Conservation (phyloP, 1,139 yeast species). For the Diutina mesorugosa region DNA sequence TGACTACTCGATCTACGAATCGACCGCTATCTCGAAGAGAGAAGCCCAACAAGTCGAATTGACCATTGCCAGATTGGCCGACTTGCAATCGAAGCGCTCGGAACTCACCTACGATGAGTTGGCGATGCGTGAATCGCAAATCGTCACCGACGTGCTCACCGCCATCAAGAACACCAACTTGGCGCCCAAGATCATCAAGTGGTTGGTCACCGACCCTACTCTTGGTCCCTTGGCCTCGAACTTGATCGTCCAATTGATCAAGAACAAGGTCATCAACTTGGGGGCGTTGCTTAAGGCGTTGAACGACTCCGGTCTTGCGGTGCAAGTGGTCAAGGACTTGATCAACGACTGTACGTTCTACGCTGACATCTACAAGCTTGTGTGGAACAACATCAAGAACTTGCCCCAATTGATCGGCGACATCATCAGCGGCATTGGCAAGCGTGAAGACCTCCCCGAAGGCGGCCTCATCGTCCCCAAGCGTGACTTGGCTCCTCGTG, state of each 20-base stretch:
- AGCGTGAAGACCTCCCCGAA: not conserved
- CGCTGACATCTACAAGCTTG: conserved; percentile 22
- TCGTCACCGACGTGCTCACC: conserved; percentile 29
- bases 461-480: conserved; percentile 6
- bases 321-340: conserved; percentile 23
- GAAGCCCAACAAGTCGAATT: conserved; percentile 6
- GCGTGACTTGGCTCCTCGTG: conserved; percentile 12
- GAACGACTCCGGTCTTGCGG: conserved; percentile 26
- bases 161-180: conserved; percentile 26
- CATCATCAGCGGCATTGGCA: conserved; percentile 12
- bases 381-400: conserved; percentile 15
- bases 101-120: conserved; percentile 5
- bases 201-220: conserved; percentile 19
- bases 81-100: not conserved
- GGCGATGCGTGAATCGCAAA: conserved; percentile 6
- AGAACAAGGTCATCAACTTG: conserved; percentile 6
- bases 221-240: conserved; percentile 24
- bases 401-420: conserved; percentile 19
- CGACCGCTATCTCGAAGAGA: conserved; percentile 4
- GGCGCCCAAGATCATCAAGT: conserved; percentile 25
- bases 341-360: conserved; percentile 30
- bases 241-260: conserved; percentile 9
- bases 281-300: conserved; percentile 24
- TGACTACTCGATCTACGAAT: not conserved
- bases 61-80: not conserved